phyloP scores from a whole-genome alignment of 257 asterid genomes.

The Solanum sejunctum region DNA sequence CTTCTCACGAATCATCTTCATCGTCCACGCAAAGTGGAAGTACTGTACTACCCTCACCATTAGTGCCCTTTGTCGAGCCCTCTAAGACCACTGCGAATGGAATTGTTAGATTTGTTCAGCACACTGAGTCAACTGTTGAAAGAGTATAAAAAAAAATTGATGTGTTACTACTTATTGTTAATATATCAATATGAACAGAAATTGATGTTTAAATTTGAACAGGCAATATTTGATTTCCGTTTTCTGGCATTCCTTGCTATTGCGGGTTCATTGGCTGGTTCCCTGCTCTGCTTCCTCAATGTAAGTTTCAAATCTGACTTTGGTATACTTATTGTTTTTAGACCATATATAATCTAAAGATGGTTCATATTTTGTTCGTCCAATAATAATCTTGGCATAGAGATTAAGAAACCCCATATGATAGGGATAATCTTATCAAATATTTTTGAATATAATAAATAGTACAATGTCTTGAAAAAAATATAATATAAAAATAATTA shows the following conservation, averaged over 20 bases:
- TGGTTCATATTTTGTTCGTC: no score
- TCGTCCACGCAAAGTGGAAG: constrained; percentile 17
- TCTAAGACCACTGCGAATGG: constrained; percentile 30
- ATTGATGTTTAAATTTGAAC: constrained; percentile 4
- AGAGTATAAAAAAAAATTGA: constrained; percentile 29
- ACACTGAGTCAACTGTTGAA: constrained; percentile 60
- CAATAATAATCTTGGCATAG: no score
- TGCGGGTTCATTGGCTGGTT: constrained; percentile 87
- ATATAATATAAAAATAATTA: no score
- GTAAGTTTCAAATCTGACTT: constrained; percentile 10
- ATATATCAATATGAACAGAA: background rate
- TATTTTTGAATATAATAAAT: no score
- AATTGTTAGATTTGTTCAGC: constrained; percentile 34
- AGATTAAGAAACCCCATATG: no score
- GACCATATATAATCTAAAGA: background rate
- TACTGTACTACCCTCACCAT: constrained; percentile 8
- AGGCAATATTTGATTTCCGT: constrained; percentile 76
- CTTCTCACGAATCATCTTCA: constrained; percentile 37
- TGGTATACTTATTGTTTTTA: background rate
- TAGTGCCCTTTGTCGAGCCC: constrained; percentile 23
- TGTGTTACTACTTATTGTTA: background rate
- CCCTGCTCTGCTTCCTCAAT: constrained; percentile 81
- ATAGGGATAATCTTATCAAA: no score
- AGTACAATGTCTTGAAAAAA: no score
- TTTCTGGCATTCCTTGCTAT: constrained; percentile 86